These are phyloP conservation scores for Curvularia spicifera DNA, from an alignment of 2,329 filamentous ascomycete genomes.

Conservation along the genomic window DNA sequence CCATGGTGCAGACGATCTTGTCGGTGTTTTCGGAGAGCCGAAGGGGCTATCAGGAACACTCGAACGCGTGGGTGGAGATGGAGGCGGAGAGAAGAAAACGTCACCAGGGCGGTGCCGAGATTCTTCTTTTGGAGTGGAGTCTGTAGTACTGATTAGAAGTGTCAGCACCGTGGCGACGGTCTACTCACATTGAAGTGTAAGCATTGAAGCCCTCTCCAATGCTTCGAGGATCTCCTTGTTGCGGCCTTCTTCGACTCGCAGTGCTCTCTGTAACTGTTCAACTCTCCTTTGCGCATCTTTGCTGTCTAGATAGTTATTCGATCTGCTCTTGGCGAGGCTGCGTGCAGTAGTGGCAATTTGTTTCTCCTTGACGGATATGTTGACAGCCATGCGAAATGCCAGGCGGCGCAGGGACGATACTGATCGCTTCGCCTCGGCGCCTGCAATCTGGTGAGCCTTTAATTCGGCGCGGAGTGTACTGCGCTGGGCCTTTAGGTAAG, in stretches of 20 bases:
- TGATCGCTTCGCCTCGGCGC: slow-evolving; percentile 44
- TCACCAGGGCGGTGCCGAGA: slow-evolving; percentile 29
- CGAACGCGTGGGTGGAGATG: slow-evolving; percentile 40
- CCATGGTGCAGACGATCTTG: slow-evolving; percentile 34
- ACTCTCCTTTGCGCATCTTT: slow-evolving; percentile 45
- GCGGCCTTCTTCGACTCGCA: slow-evolving; percentile 44
- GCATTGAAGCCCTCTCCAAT: slow-evolving; percentile 45
- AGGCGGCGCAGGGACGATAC: slow-evolving; percentile 45
- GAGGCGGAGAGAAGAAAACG: slow-evolving; percentile 43
- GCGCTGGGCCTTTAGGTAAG: slow-evolving; percentile 46
- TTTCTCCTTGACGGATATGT: slow-evolving; percentile 50
- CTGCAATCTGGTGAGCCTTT: slow-evolving; percentile 42
- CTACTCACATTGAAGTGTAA: slow-evolving; percentile 47
- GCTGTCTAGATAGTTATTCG: slow-evolving; percentile 40
- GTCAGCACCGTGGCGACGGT: neutral
- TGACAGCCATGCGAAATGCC: slow-evolving; percentile 49
- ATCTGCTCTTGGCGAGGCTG: slow-evolving; percentile 42
- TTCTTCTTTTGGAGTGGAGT: slow-evolving; percentile 34
- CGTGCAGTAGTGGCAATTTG: slow-evolving; percentile 45
- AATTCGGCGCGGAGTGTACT: slow-evolving; percentile 43
- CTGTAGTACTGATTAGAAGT: slow-evolving; percentile 24
- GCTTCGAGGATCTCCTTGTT: slow-evolving; percentile 48
- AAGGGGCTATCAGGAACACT: slow-evolving; percentile 22
- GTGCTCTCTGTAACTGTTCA: slow-evolving; percentile 38
- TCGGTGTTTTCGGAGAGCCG: slow-evolving; percentile 32